Evolutionary conservation across 805 yeast genomes (phyloP).

Genomic region (Monosporozyma yasuniensis): DNA sequence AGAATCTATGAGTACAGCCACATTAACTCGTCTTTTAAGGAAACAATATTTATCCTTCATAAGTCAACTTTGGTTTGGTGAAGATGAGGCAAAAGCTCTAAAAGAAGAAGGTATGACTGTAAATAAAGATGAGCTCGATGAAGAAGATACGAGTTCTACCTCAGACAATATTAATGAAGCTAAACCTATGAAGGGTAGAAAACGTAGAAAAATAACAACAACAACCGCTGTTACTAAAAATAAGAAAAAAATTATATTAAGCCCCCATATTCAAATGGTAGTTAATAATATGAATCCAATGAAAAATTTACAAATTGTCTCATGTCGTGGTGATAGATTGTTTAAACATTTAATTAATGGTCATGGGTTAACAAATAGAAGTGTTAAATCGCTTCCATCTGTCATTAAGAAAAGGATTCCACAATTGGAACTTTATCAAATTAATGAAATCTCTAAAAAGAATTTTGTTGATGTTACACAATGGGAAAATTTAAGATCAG

Average conservation of each 20-base stretch:
- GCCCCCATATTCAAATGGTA: not conserved
- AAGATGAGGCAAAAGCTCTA: not conserved
- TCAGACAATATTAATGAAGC: not conserved
- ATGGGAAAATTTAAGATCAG: slow-evolving; percentile 22
- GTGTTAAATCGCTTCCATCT: slow-evolving; percentile 22
- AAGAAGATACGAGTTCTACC: not conserved
- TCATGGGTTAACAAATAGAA: slow-evolving; percentile 26
- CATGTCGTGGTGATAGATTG: slow-evolving; percentile 14
- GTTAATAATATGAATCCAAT: slow-evolving; percentile 12
- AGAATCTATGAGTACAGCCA: not conserved
- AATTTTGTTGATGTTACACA: slow-evolving; percentile 18
- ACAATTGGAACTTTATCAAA: slow-evolving; percentile 11
- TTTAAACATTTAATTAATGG: slow-evolving; percentile 22
- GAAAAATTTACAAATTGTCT: slow-evolving; percentile 15
- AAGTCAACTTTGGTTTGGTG: not conserved
- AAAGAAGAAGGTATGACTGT: not conserved
- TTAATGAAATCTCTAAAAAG: slow-evolving; percentile 8
- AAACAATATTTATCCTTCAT: slow-evolving; percentile 6
- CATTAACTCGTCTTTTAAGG: slow-evolving; percentile 2
- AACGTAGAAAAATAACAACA: not conserved
- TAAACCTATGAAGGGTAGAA: too few species aligned
- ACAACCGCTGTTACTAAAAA: too few species aligned
- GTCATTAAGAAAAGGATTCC: slow-evolving; percentile 15
- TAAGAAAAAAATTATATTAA: not conserved
- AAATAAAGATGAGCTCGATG: not conserved